These are phyloP conservation scores for Ophiognomonia clavigignenti-juglandacearum DNA, from an alignment of 2,329 filamentous ascomycete species.

Conservation along the genomic window DNA sequence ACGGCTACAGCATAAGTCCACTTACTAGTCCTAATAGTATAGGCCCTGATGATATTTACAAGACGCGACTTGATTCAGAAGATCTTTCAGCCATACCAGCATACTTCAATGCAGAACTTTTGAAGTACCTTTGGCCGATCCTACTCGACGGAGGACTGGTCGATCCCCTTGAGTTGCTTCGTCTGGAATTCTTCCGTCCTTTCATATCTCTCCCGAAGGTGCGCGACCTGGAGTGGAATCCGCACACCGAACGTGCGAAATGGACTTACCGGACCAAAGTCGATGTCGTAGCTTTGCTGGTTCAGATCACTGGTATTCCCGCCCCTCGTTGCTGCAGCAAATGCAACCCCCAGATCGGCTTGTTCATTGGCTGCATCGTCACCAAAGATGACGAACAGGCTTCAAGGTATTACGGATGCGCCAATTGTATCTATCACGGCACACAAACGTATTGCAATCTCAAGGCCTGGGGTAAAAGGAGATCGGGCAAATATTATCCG, in stretches of 20 bases:
- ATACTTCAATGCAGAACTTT: neutral
- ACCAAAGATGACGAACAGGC: neutral
- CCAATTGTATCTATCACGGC: conserved; percentile 7
- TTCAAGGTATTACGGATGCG: conserved; percentile 1
- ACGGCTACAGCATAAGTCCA: neutral
- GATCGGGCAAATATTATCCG: neutral
- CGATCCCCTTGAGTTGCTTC: neutral
- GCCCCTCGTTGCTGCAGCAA: neutral
- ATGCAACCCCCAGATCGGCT: neutral
- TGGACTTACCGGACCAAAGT: conserved; percentile 1
- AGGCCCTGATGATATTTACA: neutral
- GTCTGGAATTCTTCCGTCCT: neutral
- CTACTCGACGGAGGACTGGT: neutral
- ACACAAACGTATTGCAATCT: conserved; percentile 10
- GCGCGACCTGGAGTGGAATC: conserved; percentile 6
- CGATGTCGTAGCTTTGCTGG: conserved; percentile 1
- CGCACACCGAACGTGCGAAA: neutral
- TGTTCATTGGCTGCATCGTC: conserved; percentile 5
- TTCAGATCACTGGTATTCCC: conserved; percentile 1
- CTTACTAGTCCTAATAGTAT: too few relatives aligned
- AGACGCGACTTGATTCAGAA: neutral
- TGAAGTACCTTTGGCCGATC: neutral
- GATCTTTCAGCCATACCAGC: neutral
- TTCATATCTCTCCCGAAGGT: neutral
- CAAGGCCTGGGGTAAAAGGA: neutral